Percentiles rank a stretch among this genome's conserved stretches.
Conservation (phyloP, 495 filamentous ascomycete genomes). For the Aspergillus mulundensis region DNA sequence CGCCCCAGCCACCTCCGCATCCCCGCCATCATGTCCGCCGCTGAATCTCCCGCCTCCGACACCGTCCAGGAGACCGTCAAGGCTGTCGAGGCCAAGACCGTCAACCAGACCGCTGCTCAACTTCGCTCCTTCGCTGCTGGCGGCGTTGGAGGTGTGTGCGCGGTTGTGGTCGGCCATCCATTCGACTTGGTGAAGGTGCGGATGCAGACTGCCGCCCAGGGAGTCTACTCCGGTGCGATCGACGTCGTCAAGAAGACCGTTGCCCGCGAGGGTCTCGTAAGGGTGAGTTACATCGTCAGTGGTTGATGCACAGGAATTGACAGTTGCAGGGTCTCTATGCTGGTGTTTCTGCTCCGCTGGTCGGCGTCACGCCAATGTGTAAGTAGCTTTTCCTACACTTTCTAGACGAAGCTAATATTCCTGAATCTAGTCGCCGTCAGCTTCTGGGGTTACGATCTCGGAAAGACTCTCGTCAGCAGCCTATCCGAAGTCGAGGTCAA, state of each 20-base stretch:
- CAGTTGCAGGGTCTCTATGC: conserved; percentile 74
- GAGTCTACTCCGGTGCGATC: conserved; percentile 83
- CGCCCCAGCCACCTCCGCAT: background rate
- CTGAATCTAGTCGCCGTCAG: conserved; percentile 79
- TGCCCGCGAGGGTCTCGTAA: conserved; percentile 76
- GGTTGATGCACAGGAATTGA: conserved; percentile 3
- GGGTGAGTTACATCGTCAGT: conserved; percentile 36
- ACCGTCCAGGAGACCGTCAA: conserved; percentile 34
- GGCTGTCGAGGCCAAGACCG: conserved; percentile 31
- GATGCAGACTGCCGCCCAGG: conserved; percentile 90
- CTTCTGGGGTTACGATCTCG: conserved; percentile 97
- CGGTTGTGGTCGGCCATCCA: conserved; percentile 89
- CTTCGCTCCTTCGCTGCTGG: conserved; percentile 83
- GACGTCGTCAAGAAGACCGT: conserved; percentile 88
- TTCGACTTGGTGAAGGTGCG: conserved; percentile 98
- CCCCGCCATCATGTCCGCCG: conserved; percentile 29
- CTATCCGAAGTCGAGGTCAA: conserved; percentile 59
- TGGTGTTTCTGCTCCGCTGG: conserved; percentile 90
- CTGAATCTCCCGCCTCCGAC: conserved; percentile 29
- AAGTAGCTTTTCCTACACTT: conserved; percentile 35
- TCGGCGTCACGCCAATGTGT: conserved; percentile 99
- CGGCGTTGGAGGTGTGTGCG: conserved; percentile 89
- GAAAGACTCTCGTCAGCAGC: conserved; percentile 76
- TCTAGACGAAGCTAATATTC: background rate
- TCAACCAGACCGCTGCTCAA: conserved; percentile 44